phyloP scores from a whole-genome alignment of 2,329 filamentous ascomycete species.

The Madurella fahalii region DNA sequence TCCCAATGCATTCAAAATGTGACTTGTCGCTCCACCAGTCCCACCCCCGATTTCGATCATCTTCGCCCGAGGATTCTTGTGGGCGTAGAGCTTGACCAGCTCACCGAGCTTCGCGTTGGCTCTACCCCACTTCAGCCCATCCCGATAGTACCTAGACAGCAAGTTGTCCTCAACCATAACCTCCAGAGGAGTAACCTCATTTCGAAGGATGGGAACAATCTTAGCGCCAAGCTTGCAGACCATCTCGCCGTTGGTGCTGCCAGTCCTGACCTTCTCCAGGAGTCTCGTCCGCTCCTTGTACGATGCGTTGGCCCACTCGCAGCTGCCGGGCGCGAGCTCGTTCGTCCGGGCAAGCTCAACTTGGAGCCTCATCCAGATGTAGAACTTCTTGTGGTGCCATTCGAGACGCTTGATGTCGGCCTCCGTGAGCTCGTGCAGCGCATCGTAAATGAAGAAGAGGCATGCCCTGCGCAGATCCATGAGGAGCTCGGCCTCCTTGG shows the following conservation, averaged over 20 bases:
- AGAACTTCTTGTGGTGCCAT: slow-evolving; percentile 24
- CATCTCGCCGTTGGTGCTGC: slow-evolving; percentile 30
- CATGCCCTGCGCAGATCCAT: slow-evolving; percentile 23
- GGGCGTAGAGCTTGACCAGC: slow-evolving; percentile 19
- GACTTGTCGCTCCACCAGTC: slow-evolving; percentile 37
- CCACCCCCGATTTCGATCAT: slow-evolving; percentile 43
- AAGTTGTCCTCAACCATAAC: slow-evolving; percentile 33
- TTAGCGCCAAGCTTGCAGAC: slow-evolving; percentile 28
- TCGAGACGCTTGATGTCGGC: slow-evolving; percentile 18
- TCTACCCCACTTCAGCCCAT: slow-evolving; percentile 22
- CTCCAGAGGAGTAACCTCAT: slow-evolving; percentile 32
- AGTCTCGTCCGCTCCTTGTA: slow-evolving; percentile 10
- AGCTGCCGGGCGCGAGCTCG: slow-evolving; percentile 18
- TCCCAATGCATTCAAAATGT: slow-evolving; percentile 29
- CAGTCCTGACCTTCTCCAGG: slow-evolving; percentile 14
- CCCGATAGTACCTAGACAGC: slow-evolving; percentile 33
- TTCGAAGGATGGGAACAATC: slow-evolving; percentile 32
- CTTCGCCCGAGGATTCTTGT: slow-evolving; percentile 25
- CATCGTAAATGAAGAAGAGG: slow-evolving; percentile 21
- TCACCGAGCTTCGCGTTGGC: slow-evolving; percentile 26
- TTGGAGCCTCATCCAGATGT: slow-evolving; percentile 25
- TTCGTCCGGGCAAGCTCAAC: slow-evolving; percentile 19
- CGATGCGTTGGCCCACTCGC: slow-evolving; percentile 7
- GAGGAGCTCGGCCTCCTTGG: slow-evolving; percentile 15
- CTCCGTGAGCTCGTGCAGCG: slow-evolving; percentile 13